These are phyloP conservation scores for Colletotrichum orchidophilum DNA, from an alignment of 2,329 filamentous ascomycete genomes.

Conservation along the genomic window DNA sequence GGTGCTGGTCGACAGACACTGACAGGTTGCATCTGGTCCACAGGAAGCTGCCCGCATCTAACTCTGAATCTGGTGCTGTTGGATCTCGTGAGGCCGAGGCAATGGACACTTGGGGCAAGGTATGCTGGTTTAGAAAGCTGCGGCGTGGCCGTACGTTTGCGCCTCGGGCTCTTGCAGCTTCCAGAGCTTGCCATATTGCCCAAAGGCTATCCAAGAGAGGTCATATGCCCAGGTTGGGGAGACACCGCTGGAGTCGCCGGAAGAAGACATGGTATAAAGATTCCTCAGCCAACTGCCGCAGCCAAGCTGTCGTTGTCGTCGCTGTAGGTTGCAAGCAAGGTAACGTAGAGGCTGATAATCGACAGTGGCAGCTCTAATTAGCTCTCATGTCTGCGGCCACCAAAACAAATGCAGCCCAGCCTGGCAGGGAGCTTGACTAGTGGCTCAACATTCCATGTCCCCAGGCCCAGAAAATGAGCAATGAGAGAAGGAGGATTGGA, in stretches of 20 bases:
- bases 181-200: slow-evolving; percentile 1
- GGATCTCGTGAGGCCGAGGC: slow-evolving; percentile 22
- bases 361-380: background rate
- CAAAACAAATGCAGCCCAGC: background rate
- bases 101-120: background rate
- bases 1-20: slow-evolving; percentile 5
- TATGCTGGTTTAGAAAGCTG: background rate
- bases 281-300: slow-evolving; percentile 1
- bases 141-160: background rate
- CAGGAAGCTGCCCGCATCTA: background rate
- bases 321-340: background rate
- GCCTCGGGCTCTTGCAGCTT: background rate
- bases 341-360: background rate
- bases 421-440: slow-evolving; percentile 17
- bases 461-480: background rate
- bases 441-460: slow-evolving; percentile 2
- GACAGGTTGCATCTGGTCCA: background rate
- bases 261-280: background rate
- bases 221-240: background rate
- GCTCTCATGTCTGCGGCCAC: background rate
- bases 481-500: background rate
- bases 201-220: background rate
- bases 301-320: background rate
- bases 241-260: background rate
- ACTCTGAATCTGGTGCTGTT: background rate